These are phyloP conservation scores for Aspergillus niger DNA, from an alignment of 2,329 filamentous ascomycete species.

Conservation along the genomic window DNA sequence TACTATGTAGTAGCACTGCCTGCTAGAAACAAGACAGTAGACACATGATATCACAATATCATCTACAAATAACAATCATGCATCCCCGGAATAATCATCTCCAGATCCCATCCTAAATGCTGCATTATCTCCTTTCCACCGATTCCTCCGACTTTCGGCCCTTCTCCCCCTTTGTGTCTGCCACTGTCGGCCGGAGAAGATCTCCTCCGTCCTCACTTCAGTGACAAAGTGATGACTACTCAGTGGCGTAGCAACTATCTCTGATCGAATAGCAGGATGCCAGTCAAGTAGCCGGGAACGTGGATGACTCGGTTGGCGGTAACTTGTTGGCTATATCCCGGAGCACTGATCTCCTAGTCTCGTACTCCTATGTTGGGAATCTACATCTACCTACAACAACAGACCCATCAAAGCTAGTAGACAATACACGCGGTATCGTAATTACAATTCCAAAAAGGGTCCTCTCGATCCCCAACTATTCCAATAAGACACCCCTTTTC, in stretches of 20 bases:
- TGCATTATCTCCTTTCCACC: not conserved
- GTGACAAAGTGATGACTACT: not conserved
- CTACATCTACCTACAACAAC: not conserved
- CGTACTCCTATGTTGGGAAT: not conserved
- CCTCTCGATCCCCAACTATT: too few species aligned
- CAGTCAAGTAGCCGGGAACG: not conserved
- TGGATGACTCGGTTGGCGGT: too few species aligned
- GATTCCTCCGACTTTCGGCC: constrained; percentile 1
- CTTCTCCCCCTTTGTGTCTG: not conserved
- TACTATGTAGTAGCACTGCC: too few species aligned
- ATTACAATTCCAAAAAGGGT: not conserved
- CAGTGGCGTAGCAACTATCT: too few species aligned
- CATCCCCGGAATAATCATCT: too few species aligned
- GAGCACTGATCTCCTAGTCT: not conserved
- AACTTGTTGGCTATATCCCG: not conserved
- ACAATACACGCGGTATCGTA: too few species aligned
- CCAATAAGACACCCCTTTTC: not conserved
- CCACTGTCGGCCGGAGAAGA: not conserved
- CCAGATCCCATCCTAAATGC: too few species aligned
- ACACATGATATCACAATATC: too few species aligned
- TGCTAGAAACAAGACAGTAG: too few species aligned
- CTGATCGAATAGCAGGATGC: not conserved
- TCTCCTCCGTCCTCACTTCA: not conserved
- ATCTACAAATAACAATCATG: too few species aligned
- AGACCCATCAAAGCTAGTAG: too few species aligned